These are phyloP conservation scores for Aspergillus sp. DNA, from an alignment of 2,329 filamentous ascomycete species.

Conservation along the genomic window DNA sequence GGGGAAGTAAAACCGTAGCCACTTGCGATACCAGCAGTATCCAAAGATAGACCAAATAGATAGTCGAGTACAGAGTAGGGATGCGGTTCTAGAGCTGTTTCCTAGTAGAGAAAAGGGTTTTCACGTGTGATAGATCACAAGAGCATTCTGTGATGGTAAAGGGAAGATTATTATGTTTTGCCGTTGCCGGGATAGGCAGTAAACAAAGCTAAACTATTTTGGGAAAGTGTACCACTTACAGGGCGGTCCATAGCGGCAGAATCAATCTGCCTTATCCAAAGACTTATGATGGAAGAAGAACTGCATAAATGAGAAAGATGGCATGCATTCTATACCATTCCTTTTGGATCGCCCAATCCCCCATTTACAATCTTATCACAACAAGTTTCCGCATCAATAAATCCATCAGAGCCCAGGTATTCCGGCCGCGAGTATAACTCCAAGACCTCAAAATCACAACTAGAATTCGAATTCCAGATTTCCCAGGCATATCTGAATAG, in stretches of 20 bases:
- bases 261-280: too few relatives aligned
- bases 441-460: not conserved
- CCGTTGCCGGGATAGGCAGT: conserved; percentile 21
- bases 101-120: not conserved
- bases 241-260: conserved; percentile 10
- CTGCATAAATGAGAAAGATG: not conserved
- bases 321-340: not conserved
- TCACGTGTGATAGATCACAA: not conserved
- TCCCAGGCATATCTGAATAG: not conserved
- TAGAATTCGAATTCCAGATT: not conserved
- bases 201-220: conserved; percentile 26
- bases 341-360: not conserved
- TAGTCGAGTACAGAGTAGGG: not conserved
- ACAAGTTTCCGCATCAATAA: not conserved
- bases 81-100: not conserved
- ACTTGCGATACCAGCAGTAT: not conserved
- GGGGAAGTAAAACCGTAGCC: not conserved
- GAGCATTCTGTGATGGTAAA: not conserved
- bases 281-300: too few relatives aligned
- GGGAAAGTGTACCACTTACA: conserved; percentile 5
- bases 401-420: not conserved
- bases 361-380: not conserved
- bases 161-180: conserved; percentile 10
- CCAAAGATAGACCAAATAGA: not conserved
- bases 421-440: not conserved